A percentile compares a stretch with the other conserved stretches of the same genome.
Conservation (phyloP, 2,329 filamentous ascomycete species). For the Celoporthe dispersa region DNA sequence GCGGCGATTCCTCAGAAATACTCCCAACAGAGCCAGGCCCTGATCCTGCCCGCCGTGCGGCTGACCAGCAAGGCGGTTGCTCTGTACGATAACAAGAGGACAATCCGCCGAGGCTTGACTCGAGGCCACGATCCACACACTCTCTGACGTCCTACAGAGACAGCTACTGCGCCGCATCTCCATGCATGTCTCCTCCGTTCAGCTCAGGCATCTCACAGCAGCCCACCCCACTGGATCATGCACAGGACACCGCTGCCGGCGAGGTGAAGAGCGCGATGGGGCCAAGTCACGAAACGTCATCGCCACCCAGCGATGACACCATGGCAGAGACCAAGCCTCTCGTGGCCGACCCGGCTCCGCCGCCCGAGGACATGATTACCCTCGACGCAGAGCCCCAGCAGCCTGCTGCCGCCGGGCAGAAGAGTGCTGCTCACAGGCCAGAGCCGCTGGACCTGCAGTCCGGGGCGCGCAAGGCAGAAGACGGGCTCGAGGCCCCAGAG, state of each 20-base stretch:
- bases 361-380: slow-evolving; percentile 24
- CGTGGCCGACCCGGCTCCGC: slow-evolving; percentile 11
- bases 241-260: slow-evolving; percentile 17
- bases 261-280: slow-evolving; percentile 30
- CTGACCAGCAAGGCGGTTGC: background rate
- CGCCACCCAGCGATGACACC: slow-evolving; percentile 17
- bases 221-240: slow-evolving; percentile 24
- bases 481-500: slow-evolving; percentile 39
- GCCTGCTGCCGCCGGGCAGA: slow-evolving; percentile 5
- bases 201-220: slow-evolving; percentile 20
- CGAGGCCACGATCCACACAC: background rate
- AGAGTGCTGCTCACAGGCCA: background rate
- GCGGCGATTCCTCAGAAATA: background rate
- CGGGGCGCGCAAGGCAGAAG: slow-evolving; percentile 22
- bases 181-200: slow-evolving; percentile 30
- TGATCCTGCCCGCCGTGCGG: background rate
- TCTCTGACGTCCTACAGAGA: background rate
- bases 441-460: slow-evolving; percentile 7
- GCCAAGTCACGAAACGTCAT: slow-evolving; percentile 23
- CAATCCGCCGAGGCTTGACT: background rate
- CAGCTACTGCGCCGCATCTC: background rate
- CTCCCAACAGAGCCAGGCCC: background rate
- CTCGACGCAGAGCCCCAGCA: slow-evolving; percentile 8
- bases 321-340: slow-evolving; percentile 17
- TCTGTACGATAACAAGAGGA: background rate